These are phyloP conservation scores for Viola odorata DNA, from an alignment of 345 rosid genomes.

Conservation along the genomic window DNA sequence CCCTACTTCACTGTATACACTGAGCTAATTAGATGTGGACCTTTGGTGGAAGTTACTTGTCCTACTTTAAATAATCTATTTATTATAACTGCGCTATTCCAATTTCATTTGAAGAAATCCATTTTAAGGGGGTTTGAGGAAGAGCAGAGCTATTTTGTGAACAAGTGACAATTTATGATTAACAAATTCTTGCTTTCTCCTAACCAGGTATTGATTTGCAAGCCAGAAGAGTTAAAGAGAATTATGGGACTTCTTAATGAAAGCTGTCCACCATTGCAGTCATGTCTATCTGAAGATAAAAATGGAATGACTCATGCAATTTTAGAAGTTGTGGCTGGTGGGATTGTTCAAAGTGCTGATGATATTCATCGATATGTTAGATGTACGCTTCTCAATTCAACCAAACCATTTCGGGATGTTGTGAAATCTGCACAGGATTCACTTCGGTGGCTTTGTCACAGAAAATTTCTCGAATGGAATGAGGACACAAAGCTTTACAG, in stretches of 20 bases:
- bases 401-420: conserved; percentile 85
- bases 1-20: too few species aligned
- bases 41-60: conserved; percentile 1
- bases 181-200: conserved; percentile 11
- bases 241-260: conserved; percentile 73
- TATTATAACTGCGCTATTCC: not conserved
- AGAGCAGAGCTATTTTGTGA: too few species aligned
- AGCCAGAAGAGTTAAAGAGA: conserved; percentile 76
- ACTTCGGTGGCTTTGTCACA: conserved; percentile 91
- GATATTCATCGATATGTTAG: conserved; percentile 92
- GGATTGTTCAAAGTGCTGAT: conserved; percentile 86
- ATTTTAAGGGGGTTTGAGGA: too few species aligned
- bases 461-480: conserved; percentile 89
- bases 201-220: conserved; percentile 80
- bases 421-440: conserved; percentile 99
- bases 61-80: not conserved
- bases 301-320: conserved; percentile 99
- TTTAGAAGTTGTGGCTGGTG: conserved; percentile 97
- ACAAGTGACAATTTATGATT: too few species aligned
- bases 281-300: conserved; percentile 95
- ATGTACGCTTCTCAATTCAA: conserved; percentile 95
- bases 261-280: conserved; percentile 80
- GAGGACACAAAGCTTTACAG: conserved; percentile 83
- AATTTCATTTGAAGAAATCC: not conserved
- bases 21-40: too few species aligned